Evolutionary conservation across 2,329 filamentous ascomycete species (phyloP), one percentile per base, ranked within the genome.

Genomic region (Aspergillus ustus): DNA sequence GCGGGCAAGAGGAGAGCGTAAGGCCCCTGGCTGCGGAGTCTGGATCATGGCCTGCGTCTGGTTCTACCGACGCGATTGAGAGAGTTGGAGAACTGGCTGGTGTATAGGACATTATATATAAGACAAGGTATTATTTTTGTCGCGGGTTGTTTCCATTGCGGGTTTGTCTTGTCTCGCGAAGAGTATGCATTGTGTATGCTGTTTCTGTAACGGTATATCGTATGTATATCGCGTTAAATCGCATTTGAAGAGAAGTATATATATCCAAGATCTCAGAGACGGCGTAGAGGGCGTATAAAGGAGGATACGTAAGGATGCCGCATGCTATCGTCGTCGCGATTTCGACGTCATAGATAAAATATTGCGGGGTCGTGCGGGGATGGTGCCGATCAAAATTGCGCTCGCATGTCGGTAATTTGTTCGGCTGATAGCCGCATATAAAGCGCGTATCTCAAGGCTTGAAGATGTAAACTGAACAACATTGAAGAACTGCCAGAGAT

Each of bases 1-100:
- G 81, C 11, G 91, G 91, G 64, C 63, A 77, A 0, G 73, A 66
- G 70, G 75, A 57, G 74, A 83, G 70, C 8, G 61, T 71, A 29
- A 64, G 49, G 2, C 49, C 58, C 15, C 53, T 48, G 6, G 49
- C 11, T 43, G 20, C 40, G 8, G 48, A 43, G 22, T 54, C 52
- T n/a, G 28, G 25, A 22, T 46, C 25, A 25, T 13, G 55, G 25
- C 25, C 31, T 44, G 29, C 34, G 1, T 44, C 17, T 31, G 46
- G 44, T 6, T 43, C 44, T 25, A 49, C 34, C 5, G n/a, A 29
- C 45, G 55, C 22, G 8, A 15, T 40, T 31, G 15, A 31, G 6
- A 22, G 52, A n/a, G 59, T 67, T 22, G 61, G 62, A 37, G 66
- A 63, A 1, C 62, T 68, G 61, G 58, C 60, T 44, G 64, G 67